Evolutionary conservation across 2,329 filamentous ascomycete genomes (phyloP), one percentile per base, ranked within the genome.

Genomic region (Fusarium domesticum): DNA sequence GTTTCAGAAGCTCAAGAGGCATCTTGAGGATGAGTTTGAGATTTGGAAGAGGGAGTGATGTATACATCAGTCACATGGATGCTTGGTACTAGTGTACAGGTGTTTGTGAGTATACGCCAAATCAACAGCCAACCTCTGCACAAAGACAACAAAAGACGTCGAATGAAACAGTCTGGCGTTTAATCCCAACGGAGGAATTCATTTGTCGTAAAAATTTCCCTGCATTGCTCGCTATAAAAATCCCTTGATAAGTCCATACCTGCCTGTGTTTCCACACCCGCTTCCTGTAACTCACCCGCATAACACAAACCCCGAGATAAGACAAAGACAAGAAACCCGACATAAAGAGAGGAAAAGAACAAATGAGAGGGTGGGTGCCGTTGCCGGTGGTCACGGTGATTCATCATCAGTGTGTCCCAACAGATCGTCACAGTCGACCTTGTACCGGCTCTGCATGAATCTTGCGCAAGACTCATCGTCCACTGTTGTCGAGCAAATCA

Each of bases 1-100:
- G 61, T 95, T 96, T 65, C 73, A 78, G 53, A 75, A 74, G 64
- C 64, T 96, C 41, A 93, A 93, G 66, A 74, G 71, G 47, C 91
- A 98, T 71, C 69, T 96, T 36, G 76, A 77, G 14, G 70, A 75
- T 18, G 90, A 96, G 68, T 90, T 89, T 63, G 77, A 85, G 56
- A 71, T 69, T 46, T 96, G 90, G 90, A 89, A 78, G 67, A 76
- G 59, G 56, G 71, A 84, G 60, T 89, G 60, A 71, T 14, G 10
- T 16, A 40, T 5, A 20, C 12, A 33, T 4, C 39, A 14, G 16
- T 8, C 6, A 23, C 7, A 33, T 18, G 11, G 17, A 16, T 7
- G n/a, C 36, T 31, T 17, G 17, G 11, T 33, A 39, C 54, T 43
- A 47, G 51, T 37, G 51, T 45, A 10, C 7, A 4, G 7, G 14